Evolutionary conservation across 2,329 filamentous ascomycete species (phyloP), one percentile per base, ranked within the genome.

Genomic region (Colletotrichum plurivorum): DNA sequence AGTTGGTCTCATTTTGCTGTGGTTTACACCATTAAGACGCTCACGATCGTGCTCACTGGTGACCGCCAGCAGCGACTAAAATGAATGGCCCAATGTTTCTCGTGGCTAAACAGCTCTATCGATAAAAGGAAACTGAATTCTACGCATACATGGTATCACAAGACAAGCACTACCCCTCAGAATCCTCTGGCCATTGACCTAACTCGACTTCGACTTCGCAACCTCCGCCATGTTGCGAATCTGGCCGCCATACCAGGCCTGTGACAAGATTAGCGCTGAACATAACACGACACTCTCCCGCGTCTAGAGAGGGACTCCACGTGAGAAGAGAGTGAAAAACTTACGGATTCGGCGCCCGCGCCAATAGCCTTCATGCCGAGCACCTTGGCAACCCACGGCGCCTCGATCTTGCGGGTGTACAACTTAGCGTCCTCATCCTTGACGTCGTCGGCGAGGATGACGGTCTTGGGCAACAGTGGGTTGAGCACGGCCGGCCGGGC

Each of bases 401-500:
- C 56, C 12, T 73, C 55, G 9, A 77, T 60, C n/a, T 64, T 76
- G 63, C 74, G 76, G 7, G 73, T 67, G 20, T 75, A 78, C 18
- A 81, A 5, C 41, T 67, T 75, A 4, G 80, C 80, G 12, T 81
- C 79, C 20, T 75, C 73, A 48, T 80, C 78, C 10, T 73, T 72
- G 18, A 82, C 55, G 57, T 79, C 74, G 25, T 66, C 48, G 72
- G 82, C 81, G 16, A 82, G 72, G 0, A 83, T 72, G n/a, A 75
- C 71, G 55, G 75, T 78, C 51, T 75, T 73, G 1, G 83, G 83
- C 13, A 83, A 65, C 2, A 59, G 49, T 0, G 82, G 81, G 61
- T 84, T 79, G 0, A 84, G 43, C 0, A 80, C 75, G 0, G 83
- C 74, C 12, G 83, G 83, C 4, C 83, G 71, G 0, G 73, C 83